phyloP scores from a whole-genome alignment of 768 basidiomycete species.

The Trametes gibbosa region DNA sequence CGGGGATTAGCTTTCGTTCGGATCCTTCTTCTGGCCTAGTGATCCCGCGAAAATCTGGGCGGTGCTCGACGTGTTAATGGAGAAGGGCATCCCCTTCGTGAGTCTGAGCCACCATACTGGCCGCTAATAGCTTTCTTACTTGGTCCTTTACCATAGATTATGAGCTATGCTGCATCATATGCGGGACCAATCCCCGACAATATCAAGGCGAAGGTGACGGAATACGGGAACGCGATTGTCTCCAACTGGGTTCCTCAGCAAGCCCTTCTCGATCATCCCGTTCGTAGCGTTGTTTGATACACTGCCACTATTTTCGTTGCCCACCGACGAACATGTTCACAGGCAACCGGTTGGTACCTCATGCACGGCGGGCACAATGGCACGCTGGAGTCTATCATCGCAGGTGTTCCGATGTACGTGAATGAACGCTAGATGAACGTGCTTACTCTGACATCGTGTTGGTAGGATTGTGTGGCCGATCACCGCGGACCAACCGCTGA shows the following conservation, averaged over 20 bases:
- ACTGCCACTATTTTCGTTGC: not conserved
- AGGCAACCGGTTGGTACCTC: constrained; percentile 4
- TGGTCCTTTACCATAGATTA: not conserved
- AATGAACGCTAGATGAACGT: not conserved
- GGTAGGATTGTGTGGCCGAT: constrained; percentile 20
- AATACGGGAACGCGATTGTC: not conserved
- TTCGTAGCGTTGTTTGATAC: not conserved
- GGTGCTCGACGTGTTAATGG: constrained; percentile 5
- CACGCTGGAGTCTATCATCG: not conserved
- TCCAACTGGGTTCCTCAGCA: constrained; percentile 2
- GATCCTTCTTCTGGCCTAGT: not conserved
- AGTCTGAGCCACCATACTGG: not conserved
- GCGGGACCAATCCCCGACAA: not conserved
- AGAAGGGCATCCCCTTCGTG: constrained; percentile 7
- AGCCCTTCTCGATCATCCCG: not conserved
- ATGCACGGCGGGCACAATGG: constrained; percentile 6
- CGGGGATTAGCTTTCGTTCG: not conserved
- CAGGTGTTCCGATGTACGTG: constrained; percentile 1
- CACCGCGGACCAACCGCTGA: constrained; percentile 22
- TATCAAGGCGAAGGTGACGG: not conserved
- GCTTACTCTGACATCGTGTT: not conserved
- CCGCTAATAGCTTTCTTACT: not conserved
- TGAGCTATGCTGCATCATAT: not conserved
- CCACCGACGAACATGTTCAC: not conserved
- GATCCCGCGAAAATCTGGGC: not conserved